Percentiles rank a stretch among this genome's conserved stretches.
phyloP scores from a whole-genome alignment of 345 rosid species.

The Limnanthes douglasii region DNA sequence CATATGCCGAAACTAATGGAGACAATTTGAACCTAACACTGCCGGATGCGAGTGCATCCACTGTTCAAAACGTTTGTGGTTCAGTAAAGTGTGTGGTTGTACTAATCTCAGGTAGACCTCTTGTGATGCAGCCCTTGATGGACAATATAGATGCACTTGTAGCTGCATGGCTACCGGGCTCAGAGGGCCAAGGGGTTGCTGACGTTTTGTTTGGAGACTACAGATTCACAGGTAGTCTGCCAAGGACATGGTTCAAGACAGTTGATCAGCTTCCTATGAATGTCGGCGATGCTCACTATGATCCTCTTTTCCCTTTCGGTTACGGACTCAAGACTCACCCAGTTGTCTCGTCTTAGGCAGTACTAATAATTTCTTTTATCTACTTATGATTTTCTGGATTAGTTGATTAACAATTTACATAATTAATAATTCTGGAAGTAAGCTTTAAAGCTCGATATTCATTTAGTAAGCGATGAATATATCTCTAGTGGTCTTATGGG shows the following conservation, averaged over 20 bases:
- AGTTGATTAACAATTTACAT: too few relatives aligned
- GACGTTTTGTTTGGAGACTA: slow-evolving; percentile 61
- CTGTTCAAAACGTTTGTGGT: slow-evolving; percentile 32
- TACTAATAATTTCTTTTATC: too few relatives aligned
- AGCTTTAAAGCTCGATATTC: too few relatives aligned
- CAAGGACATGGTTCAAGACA: slow-evolving; percentile 63
- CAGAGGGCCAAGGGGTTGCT: slow-evolving; percentile 58
- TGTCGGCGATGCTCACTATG: slow-evolving; percentile 40
- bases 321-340: too few relatives aligned
- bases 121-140: slow-evolving; percentile 37
- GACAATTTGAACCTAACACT: slow-evolving; percentile 36
- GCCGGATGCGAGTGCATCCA: slow-evolving; percentile 32
- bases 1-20: slow-evolving; percentile 51
- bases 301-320: slow-evolving; percentile 65
- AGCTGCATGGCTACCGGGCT: slow-evolving; percentile 73
- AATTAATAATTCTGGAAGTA: too few relatives aligned
- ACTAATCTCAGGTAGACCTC: slow-evolving; percentile 53
- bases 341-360: too few relatives aligned
- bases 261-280: slow-evolving; percentile 71
- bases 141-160: slow-evolving; percentile 29
- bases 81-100: slow-evolving; percentile 44
- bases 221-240: slow-evolving; percentile 45
- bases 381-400: too few relatives aligned
- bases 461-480: too few relatives aligned
- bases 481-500: too few relatives aligned